Conservation (phyloP, 2,329 filamentous ascomycete genomes). For the Ophiocordyceps camponoti-rufipedis region DNA sequence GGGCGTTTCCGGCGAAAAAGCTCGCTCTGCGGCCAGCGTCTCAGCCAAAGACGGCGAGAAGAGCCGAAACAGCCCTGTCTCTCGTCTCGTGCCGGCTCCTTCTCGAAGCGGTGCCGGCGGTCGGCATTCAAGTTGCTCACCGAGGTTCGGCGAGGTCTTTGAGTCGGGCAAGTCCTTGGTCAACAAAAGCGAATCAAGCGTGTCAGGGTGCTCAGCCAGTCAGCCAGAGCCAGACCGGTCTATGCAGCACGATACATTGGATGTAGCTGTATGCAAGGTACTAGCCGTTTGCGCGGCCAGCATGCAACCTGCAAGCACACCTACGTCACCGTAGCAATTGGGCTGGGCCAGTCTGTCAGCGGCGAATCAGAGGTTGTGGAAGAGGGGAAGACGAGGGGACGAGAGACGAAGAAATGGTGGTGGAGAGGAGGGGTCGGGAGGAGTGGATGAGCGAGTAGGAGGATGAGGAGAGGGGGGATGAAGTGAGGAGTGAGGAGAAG, state of each 20-base stretch:
- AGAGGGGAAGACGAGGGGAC: background rate
- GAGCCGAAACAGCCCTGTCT: background rate
- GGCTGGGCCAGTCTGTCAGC: background rate
- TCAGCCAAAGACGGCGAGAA: background rate
- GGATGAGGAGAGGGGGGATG: too few relatives aligned
- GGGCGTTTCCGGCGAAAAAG: background rate
- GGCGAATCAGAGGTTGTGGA: too few relatives aligned
- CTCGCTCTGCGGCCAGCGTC: background rate
- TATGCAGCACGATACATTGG: background rate
- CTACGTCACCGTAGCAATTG: background rate
- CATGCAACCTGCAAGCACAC: background rate
- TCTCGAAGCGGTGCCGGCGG: background rate
- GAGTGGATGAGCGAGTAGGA: background rate
- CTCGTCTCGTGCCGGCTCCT: background rate
- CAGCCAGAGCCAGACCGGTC: background rate
- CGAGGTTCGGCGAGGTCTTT: background rate
- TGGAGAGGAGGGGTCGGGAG: too few relatives aligned
- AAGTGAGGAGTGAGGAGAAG: background rate
- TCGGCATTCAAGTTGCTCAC: background rate
- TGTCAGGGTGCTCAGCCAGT: background rate
- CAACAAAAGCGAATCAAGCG: too few relatives aligned
- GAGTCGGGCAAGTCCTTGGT: too few relatives aligned
- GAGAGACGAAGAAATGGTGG: background rate
- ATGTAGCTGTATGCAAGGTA: background rate
- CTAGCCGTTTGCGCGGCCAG: background rate